phyloP scores from a whole-genome alignment of 2,329 filamentous ascomycete species.

The Fusarium sp. region DNA sequence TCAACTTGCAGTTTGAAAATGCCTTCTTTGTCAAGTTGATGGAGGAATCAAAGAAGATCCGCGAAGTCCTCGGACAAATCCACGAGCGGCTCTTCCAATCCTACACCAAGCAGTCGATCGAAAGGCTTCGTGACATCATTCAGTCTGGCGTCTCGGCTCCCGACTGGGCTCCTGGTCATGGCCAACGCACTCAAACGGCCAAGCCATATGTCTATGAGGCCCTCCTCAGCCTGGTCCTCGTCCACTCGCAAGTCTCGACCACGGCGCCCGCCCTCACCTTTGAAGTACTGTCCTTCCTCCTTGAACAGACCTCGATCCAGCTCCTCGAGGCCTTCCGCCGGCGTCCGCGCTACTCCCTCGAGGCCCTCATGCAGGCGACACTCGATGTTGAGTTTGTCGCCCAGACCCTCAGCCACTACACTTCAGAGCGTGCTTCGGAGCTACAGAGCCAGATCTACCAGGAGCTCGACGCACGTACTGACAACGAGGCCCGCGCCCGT shows the following conservation, averaged over 20 bases:
- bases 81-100: slow-evolving; percentile 91
- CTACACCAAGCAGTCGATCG: slow-evolving; percentile 84
- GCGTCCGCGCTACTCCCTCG: slow-evolving; percentile 76
- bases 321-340: slow-evolving; percentile 84
- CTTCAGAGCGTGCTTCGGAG: slow-evolving; percentile 82
- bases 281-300: slow-evolving; percentile 86
- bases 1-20: slow-evolving; percentile 94
- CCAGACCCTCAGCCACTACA: slow-evolving; percentile 91
- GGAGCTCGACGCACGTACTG: slow-evolving; percentile 88
- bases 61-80: slow-evolving; percentile 90
- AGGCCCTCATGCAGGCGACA: slow-evolving; percentile 94
- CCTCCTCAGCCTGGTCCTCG: slow-evolving; percentile 85
- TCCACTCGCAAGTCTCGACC: slow-evolving; percentile 90
- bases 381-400: slow-evolving; percentile 97
- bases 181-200: slow-evolving; percentile 76
- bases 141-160: slow-evolving; percentile 76
- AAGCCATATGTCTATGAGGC: slow-evolving; percentile 90
- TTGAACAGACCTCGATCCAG: slow-evolving; percentile 83
- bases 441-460: slow-evolving; percentile 92
- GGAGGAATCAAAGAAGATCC: slow-evolving; percentile 91
- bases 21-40: slow-evolving; percentile 94
- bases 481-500: slow-evolving; percentile 82
- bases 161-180: slow-evolving; percentile 74
- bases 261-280: slow-evolving; percentile 80
- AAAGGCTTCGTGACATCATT: slow-evolving; percentile 76